Base-by-base conservation (phyloP, 2,329 filamentous ascomycete species). In the Diaporthe caulivora region DNA sequence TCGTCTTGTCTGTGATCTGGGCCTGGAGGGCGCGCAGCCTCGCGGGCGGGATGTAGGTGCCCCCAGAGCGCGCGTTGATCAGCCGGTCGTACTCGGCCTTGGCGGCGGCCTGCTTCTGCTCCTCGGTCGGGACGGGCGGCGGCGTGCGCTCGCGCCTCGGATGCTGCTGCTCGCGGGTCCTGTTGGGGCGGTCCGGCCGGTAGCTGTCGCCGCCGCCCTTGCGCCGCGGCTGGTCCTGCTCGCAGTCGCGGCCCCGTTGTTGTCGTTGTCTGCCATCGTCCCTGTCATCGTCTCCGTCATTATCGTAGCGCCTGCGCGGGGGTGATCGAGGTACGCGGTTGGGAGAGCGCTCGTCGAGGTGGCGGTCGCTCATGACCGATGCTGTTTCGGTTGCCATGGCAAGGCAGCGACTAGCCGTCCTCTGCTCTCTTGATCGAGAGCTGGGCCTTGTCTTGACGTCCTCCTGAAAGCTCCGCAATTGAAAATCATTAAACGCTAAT, bases 51-150 rank as follows among this genome's bases (percentile, higher is more conserved):
- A 99, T 97, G 82, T 99, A 99, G 31, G 95, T 97, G 78, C 97
- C 97, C 76, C 97, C 97, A 62, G 95, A 98, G 77, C 97, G 93
- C 91, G 97, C 96, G 77, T 90, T 97, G 78, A 98, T 86, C 75
- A 98, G 89, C 84, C 96, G 96, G 84, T 97, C 92, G 84, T 98
- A 97, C 86, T 98, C 95, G 77, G 95, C 94, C 85, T 97, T 97
- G 55, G 95, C 94, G 53, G 92, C 92, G 31, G 92, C 94, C 84
- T 96, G 94, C 84, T 97, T 97, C 83, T 95, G 92, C 82, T 95
- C 95, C 79, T 94, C 95, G 60, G 90, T 91, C 75, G 86, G 87
- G 70, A 83, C 82, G 5, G 85, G 84, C 15, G 82, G 82, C 11
- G 84, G 83, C 51, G 80, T 76, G 62, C 78, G 78, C 76, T 79